Evolutionary conservation across 2,329 filamentous ascomycete genomes (phyloP).

Genomic region (Venturia nashicola): DNA sequence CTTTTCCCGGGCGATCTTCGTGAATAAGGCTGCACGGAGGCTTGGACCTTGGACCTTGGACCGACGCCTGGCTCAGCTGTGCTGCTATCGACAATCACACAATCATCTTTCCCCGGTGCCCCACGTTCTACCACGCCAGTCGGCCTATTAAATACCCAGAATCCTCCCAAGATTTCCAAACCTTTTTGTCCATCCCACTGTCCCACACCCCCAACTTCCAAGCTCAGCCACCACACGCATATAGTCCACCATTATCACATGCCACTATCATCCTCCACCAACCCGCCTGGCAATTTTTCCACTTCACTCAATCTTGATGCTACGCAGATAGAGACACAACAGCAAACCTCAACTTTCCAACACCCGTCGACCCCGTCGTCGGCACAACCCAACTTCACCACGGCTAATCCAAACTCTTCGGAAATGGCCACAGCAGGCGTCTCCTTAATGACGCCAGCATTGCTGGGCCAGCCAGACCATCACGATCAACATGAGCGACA

Average conservation of each 20-base stretch:
- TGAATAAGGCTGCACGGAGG: constrained; percentile 4
- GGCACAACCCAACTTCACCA: background rate
- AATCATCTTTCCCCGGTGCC: too few species aligned
- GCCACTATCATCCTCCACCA: constrained; percentile 1
- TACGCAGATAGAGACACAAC: background rate
- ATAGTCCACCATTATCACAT: background rate
- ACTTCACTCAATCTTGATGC: background rate
- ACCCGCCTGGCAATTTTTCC: background rate
- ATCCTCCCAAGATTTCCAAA: background rate
- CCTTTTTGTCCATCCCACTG: background rate
- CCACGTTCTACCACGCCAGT: too few species aligned
- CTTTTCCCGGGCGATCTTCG: constrained; percentile 22
- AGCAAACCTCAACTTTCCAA: background rate
- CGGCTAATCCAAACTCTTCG: background rate
- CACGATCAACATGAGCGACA: constrained; percentile 31
- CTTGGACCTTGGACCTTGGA: background rate
- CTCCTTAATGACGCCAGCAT: constrained; percentile 41
- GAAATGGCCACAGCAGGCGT: constrained; percentile 33
- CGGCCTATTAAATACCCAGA: too few species aligned
- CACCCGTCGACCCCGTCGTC: background rate
- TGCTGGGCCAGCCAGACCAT: constrained; percentile 44
- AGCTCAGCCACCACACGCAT: background rate
- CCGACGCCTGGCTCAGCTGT: background rate
- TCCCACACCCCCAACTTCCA: background rate
- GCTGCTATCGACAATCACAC: too few species aligned